Percentiles rank a stretch among this genome's conserved stretches.
phyloP scores from a whole-genome alignment of 2,329 filamentous ascomycete genomes.

The Talaromyces marneffei region DNA sequence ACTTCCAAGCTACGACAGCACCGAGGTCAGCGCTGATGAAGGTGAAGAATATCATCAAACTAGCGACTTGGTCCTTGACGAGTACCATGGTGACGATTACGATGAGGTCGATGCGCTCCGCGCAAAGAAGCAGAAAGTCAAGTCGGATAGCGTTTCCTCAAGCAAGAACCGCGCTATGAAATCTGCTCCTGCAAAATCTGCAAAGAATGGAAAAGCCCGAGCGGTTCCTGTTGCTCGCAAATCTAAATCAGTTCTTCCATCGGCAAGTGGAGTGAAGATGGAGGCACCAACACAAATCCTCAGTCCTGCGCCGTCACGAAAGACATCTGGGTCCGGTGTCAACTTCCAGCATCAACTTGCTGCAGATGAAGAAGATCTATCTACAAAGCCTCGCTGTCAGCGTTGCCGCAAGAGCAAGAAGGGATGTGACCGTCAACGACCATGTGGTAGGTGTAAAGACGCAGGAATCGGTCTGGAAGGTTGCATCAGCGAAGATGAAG shows the following conservation, averaged over 20 bases:
- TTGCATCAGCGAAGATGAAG: slow-evolving; percentile 95
- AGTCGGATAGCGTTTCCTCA: slow-evolving; percentile 30
- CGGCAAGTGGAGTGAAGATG: slow-evolving; percentile 24
- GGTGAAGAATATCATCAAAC: slow-evolving; percentile 50
- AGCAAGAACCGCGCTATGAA: slow-evolving; percentile 26
- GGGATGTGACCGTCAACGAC: slow-evolving; percentile 92
- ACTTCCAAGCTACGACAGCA: slow-evolving; percentile 52
- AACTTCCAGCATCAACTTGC: slow-evolving; percentile 58
- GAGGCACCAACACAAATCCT: slow-evolving; percentile 22
- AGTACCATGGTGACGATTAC: slow-evolving; percentile 42
- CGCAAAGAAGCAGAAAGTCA: slow-evolving; percentile 50
- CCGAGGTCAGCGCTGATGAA: slow-evolving; percentile 58
- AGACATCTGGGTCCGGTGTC: slow-evolving; percentile 51
- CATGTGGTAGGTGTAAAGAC: slow-evolving; percentile 91
- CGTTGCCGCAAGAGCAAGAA: slow-evolving; percentile 99
- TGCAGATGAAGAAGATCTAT: slow-evolving; percentile 79
- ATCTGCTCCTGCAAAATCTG: slow-evolving; percentile 22
- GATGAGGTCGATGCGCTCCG: slow-evolving; percentile 38
- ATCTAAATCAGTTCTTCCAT: slow-evolving; percentile 8
- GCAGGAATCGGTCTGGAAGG: slow-evolving; percentile 88
- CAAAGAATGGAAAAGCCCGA: slow-evolving; percentile 33
- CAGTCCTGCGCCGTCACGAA: slow-evolving; percentile 48
- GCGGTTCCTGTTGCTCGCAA: slow-evolving; percentile 33
- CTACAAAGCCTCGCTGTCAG: slow-evolving; percentile 93
- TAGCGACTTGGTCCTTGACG: slow-evolving; percentile 52